Evolutionary conservation across 1,139 yeast species (phyloP), one percentile per base, ranked within the genome.

Genomic region (Pichia sp.): DNA sequence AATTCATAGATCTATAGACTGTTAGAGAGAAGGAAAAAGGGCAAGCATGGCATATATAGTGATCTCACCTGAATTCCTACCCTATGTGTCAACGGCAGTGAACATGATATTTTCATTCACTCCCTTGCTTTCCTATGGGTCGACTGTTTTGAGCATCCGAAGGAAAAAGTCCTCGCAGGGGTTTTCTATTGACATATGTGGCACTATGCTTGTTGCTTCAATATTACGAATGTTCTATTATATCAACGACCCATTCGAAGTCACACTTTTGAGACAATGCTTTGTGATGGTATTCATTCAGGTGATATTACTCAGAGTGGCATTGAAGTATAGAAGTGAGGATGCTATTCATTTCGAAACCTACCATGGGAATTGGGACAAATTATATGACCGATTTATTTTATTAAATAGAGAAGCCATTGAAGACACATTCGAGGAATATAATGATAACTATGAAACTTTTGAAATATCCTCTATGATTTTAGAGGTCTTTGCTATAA

Each of bases 101-200:
- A 78, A 78, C 60, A 58, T 73, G 50, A 70, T 76, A 61, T 80
- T 87, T 67, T 80, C 92, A 15, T 80, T 84, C 66, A 85, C 93
- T 0, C 97, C 97, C 2, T 67, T 90, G 46, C 79, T 90, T 57
- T 87, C 96, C 7, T 90, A 90, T 65, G 95, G 96, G 1, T 81
- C 95, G 29, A 89, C 97, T 0, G 80, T 90, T 45, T 74, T 82
- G 54, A 78, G 87, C 58, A 89, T 90, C 15, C 78, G 82, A 62
- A 74, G 77, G 51, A 79, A 80, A 46, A 75, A 82, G 65, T 78
- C 90, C 1, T 80, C 93, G 1, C 76, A 80, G 38, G 97, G 97
- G 32, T 90, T 90, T 67, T 85, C 95, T 7, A 75, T 90, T 26
- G 97, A 90, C 69, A 87, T 90, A 13, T 90, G 97, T 71, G 93